These are phyloP conservation scores for Diatrype stigma DNA, from an alignment of 2,329 filamentous ascomycete genomes.

Conservation along the genomic window DNA sequence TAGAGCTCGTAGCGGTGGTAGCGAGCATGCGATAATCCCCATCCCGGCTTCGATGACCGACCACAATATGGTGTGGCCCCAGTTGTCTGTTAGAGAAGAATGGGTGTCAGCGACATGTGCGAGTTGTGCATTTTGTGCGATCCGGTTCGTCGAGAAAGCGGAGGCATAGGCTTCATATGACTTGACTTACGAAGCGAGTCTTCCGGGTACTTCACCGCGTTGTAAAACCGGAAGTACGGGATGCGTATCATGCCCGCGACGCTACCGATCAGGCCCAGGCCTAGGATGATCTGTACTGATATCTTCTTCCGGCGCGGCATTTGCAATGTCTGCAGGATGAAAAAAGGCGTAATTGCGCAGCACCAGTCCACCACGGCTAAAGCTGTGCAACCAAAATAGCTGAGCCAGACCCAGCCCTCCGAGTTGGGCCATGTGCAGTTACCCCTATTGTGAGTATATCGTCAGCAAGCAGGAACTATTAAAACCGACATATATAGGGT, in stretches of 20 bases:
- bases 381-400: constrained; percentile 18
- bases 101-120: neutral
- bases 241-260: constrained; percentile 6
- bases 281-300: constrained; percentile 5
- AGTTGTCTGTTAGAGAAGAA: neutral
- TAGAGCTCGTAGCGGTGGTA: constrained; percentile 12
- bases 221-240: constrained; percentile 5
- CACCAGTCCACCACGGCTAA: constrained; percentile 23
- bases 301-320: constrained; percentile 21
- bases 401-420: no score
- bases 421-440: no score
- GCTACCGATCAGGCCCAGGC: constrained; percentile 7
- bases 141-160: neutral
- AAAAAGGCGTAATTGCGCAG: constrained; percentile 25
- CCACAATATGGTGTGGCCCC: constrained; percentile 10
- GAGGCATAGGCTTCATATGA: neutral
- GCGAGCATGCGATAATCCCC: constrained; percentile 13
- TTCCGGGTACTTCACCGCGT: constrained; percentile 1
- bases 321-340: constrained; percentile 22
- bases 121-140: neutral
- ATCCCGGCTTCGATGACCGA: constrained; percentile 12
- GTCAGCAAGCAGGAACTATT: no score
- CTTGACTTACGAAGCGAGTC: constrained; percentile 5
- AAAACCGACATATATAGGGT: no score
- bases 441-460: no score